Conservation (phyloP, 129 eudicot genomes). For the Rutidosis leptorrhynchoides region DNA sequence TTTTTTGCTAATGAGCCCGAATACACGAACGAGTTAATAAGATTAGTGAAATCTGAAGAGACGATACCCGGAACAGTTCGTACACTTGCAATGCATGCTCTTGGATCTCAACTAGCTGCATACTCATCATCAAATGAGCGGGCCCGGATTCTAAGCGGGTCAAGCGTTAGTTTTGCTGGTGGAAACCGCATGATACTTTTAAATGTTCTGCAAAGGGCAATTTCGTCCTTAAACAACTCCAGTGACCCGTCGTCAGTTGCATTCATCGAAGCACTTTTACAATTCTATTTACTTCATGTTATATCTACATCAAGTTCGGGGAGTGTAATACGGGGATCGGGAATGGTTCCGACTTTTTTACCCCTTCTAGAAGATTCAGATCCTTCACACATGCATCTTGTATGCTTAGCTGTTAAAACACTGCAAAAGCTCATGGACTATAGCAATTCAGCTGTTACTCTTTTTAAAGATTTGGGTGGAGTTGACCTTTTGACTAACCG, state of each 20-base stretch:
- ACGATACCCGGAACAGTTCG: slow-evolving; percentile 72
- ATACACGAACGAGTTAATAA: slow-evolving; percentile 84
- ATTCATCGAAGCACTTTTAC: slow-evolving; percentile 92
- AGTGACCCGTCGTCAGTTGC: slow-evolving; percentile 77
- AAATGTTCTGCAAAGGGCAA: slow-evolving; percentile 90
- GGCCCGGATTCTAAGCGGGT: slow-evolving; percentile 86
- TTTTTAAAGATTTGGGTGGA: slow-evolving; percentile 92
- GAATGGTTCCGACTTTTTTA: slow-evolving; percentile 95
- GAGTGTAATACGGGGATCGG: slow-evolving; percentile 83
- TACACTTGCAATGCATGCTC: slow-evolving; percentile 88
- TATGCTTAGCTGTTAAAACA: slow-evolving; percentile 82
- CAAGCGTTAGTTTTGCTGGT: slow-evolving; percentile 87
- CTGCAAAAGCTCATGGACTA: slow-evolving; percentile 97
- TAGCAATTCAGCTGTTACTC: slow-evolving; percentile 95
- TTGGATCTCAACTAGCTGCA: slow-evolving; percentile 94
- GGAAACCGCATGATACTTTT: slow-evolving; percentile 87
- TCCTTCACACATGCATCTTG: slow-evolving; percentile 81
- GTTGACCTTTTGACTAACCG: slow-evolving; percentile 78
- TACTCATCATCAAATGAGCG: slow-evolving; percentile 93
- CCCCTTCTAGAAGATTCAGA: slow-evolving; percentile 88
- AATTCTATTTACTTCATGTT: slow-evolving; percentile 89
- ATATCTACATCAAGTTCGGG: slow-evolving; percentile 93
- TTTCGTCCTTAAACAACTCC: slow-evolving; percentile 64
- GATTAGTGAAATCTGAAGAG: slow-evolving; percentile 90
- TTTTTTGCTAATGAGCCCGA: slow-evolving; percentile 97